Base-by-base conservation (phyloP, 179 eudicot genomes). In the Beta corolliflora region DNA sequence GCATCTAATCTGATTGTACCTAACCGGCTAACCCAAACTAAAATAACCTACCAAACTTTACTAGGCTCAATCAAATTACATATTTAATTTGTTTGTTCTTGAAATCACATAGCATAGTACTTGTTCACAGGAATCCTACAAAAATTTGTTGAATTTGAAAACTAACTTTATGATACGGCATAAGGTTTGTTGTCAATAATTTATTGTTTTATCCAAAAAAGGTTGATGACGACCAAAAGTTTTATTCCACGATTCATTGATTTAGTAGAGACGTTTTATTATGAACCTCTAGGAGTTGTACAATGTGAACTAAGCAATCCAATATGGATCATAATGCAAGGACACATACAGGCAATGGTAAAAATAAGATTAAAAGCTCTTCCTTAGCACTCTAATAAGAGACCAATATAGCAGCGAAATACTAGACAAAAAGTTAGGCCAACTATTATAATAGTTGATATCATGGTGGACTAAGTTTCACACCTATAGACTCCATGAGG, bases 231-330 rank as follows among this genome's bases (percentile, higher is more conserved):
- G 29, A 25, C 29, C 29, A 25, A 25, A 1, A 25, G 29, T 25
- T 25, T 25, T 23, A 31, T 25, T 54, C 75, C 25, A 71, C 56
- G 36, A 31, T 11, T 71, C 13, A 73, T 53, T 73, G 77, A 31
- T 55, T 15, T 55, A 31, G 48, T 9, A 72, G 48, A 14, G 50
- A 73, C 77, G 29, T 55, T 54, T 48, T 73, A 21, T 52, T 15
- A 52, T 50, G 61, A 53, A 25, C n/a, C 41, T 52, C 21, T 25
- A 73, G 12, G 53, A 53, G 18, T 23, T 53, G 61, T 29, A 52
- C 61, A 73, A 15, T 53, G 76, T 73, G 76, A 73, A 73, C 45
- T 13, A 53, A 53, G 61, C 76, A 73, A 23, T 53, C 41, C 59
- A 14, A 53, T 45, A 73, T 23, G 55, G 55, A 46, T 71, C 46